Base-by-base conservation (phyloP, 345 rosid genomes). In the Gossypioides kirkii region DNA sequence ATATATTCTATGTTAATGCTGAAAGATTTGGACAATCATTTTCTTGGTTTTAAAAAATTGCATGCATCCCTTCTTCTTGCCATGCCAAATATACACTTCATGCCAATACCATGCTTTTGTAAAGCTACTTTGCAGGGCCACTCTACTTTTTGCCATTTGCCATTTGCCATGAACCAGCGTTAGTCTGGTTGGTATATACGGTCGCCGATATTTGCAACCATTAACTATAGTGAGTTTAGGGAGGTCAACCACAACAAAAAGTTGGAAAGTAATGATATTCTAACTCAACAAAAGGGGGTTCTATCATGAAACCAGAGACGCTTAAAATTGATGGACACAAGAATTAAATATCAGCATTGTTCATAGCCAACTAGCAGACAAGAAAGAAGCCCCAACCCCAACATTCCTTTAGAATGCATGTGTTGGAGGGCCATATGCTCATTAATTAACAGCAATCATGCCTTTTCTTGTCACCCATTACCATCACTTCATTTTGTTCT, bases 391-490 rank as follows among this genome's bases (percentile, higher is more conserved):
- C 38, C 17, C 25, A n/a, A 55, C 56, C 71, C 52, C 28, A 67
- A 47, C 42, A 67, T 67, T 67, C 71, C 56, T 68, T 68, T 68
- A 26, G 10, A 68, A 47, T 68, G 71, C 45, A 68, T 49, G 71
- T 68, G 72, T 68, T 49, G 59, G 43, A 49, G 59, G 72, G 59
- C 25, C 72, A 68, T 26, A 2, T 49, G 10, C 45, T 49, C 72
- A 49, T 49, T 68, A 68, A 49, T 49, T 28, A 49, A 56, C 38
- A 71, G 43, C 43, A 72, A 72, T 59, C 43, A 68, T 68, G 43
- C 72, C 58, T 26, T 17, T 61, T 28, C 66, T 43, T 43, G 18
- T 71, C 43, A 43, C 18, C 28, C 32, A 54, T 70, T 54, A 18
- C 63, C 63, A 18, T 23, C 43, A 58, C 74, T 43, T 41, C 7